phyloP scores from a whole-genome alignment of 2,329 filamentous ascomycete genomes.

The Diaporthe capsici region DNA sequence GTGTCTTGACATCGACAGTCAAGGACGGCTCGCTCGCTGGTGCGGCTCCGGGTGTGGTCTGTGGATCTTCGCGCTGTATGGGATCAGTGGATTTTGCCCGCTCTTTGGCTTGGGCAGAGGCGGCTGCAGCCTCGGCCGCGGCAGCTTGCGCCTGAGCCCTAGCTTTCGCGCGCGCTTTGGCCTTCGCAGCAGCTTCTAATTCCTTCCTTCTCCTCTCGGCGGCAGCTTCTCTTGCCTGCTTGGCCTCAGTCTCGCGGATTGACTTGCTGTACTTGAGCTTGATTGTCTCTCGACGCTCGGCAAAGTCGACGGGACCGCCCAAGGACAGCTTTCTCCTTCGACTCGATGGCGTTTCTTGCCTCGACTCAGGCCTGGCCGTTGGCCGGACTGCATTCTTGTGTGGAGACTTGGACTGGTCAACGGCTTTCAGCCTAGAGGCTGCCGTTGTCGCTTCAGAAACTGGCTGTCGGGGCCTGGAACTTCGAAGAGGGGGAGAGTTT shows the following conservation, averaged over 20 bases:
- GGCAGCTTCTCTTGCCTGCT: conserved; percentile 67
- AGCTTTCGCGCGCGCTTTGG: conserved; percentile 56
- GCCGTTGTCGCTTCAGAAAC: conserved; percentile 82
- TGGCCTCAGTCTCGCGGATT: conserved; percentile 79
- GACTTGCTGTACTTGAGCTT: conserved; percentile 88
- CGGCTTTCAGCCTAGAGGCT: conserved; percentile 76
- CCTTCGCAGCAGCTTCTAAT: conserved; percentile 60
- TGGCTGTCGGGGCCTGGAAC: conserved; percentile 84
- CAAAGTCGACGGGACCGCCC: conserved; percentile 83
- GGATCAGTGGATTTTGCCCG: conserved; percentile 10
- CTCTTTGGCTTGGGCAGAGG: conserved; percentile 28
- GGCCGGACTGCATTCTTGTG: conserved; percentile 51
- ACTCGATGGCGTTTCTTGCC: conserved; percentile 55
- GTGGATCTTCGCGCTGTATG: conserved; percentile 12
- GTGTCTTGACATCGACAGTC: conserved; percentile 28
- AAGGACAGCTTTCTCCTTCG: conserved; percentile 71
- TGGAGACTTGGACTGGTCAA: conserved; percentile 69
- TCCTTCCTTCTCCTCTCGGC: conserved; percentile 68
- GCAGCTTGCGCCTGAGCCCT: conserved; percentile 50
- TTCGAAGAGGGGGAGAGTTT: conserved; percentile 83
- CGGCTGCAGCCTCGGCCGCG: conserved; percentile 44
- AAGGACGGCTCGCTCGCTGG: conserved; percentile 40
- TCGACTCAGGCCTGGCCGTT: conserved; percentile 48
- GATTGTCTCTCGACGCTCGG: conserved; percentile 84
- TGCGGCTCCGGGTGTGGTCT: conserved; percentile 26